These are phyloP conservation scores for Marchantia paleacea DNA, from an alignment of 225 moss, liverwort and hornwort species.

Conservation along the genomic window DNA sequence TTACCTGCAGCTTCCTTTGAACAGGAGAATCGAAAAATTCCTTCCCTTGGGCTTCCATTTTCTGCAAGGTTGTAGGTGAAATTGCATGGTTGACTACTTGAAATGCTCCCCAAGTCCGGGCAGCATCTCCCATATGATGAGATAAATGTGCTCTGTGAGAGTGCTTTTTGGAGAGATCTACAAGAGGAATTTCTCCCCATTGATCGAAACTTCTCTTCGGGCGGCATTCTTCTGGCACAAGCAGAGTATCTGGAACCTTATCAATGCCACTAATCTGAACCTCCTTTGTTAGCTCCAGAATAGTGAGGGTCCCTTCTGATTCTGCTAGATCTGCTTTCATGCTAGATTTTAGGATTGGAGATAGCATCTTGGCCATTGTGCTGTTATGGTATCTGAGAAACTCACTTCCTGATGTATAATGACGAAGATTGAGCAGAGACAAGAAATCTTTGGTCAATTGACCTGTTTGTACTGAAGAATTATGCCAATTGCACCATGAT, in stretches of 20 bases:
- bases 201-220: background rate
- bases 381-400: too few relatives aligned
- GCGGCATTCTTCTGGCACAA: background rate
- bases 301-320: background rate
- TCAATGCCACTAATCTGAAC: background rate
- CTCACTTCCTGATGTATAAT: too few relatives aligned
- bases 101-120: constrained; percentile 12
- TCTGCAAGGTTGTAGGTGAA: background rate
- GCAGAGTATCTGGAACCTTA: background rate
- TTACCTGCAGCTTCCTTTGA: background rate
- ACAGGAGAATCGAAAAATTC: constrained; percentile 6
- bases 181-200: background rate
- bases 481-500: too few relatives aligned
- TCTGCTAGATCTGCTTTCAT: background rate
- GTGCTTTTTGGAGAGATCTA: constrained; percentile 10
- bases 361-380: background rate
- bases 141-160: constrained; percentile 9
- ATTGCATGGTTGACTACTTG: constrained; percentile 16
- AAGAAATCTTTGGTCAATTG: too few relatives aligned
- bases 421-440: too few relatives aligned
- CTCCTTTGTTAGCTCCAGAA: background rate
- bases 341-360: background rate
- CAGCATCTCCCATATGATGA: background rate
- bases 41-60: background rate
- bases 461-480: too few relatives aligned